A percentile compares a stretch with the other conserved stretches of the same genome.
Evolutionary conservation across 2,329 filamentous ascomycete genomes (phyloP).

Genomic region (Trichoderma breve): DNA sequence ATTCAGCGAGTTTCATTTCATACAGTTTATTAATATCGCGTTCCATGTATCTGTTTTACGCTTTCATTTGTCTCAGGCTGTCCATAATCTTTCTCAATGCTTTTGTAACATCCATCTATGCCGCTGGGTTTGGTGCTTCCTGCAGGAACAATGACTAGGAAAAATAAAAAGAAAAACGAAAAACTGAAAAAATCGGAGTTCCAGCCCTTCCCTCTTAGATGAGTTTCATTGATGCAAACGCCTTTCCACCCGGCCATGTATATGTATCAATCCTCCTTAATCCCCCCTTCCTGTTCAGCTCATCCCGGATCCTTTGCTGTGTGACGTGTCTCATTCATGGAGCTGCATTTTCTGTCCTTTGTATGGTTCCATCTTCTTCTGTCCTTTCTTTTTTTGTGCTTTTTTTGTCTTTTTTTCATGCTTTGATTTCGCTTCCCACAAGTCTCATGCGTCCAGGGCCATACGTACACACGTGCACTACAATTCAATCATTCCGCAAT

Average conservation of each 20-base stretch:
- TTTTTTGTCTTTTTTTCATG: neutral
- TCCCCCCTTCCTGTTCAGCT: neutral
- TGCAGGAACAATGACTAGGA: slow-evolving; percentile 10
- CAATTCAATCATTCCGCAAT: neutral
- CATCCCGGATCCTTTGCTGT: neutral
- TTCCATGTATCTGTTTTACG: slow-evolving; percentile 6
- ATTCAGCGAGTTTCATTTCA: neutral
- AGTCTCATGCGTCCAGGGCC: neutral
- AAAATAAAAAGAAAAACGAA: slow-evolving; percentile 4
- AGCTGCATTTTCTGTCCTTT: neutral
- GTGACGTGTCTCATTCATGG: slow-evolving; percentile 10
- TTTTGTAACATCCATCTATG: slow-evolving; percentile 27
- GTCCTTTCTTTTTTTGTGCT: neutral
- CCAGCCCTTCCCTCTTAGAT: slow-evolving; percentile 6
- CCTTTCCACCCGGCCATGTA: slow-evolving; percentile 21
- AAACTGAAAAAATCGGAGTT: slow-evolving; percentile 1
- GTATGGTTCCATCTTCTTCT: neutral
- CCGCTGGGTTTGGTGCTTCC: slow-evolving; percentile 19
- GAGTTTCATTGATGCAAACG: slow-evolving; percentile 22
- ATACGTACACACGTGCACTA: neutral
- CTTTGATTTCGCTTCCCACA: neutral
- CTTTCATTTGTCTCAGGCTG: slow-evolving; percentile 19
- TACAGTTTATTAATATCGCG: neutral
- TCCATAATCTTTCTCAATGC: slow-evolving; percentile 25
- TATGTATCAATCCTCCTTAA: slow-evolving; percentile 19